Percentiles rank a stretch among this genome's conserved stretches.
These are phyloP conservation scores for Capniomyces stellatus DNA, from an alignment of 371 early-diverging fungal species.

Conservation along the genomic window DNA sequence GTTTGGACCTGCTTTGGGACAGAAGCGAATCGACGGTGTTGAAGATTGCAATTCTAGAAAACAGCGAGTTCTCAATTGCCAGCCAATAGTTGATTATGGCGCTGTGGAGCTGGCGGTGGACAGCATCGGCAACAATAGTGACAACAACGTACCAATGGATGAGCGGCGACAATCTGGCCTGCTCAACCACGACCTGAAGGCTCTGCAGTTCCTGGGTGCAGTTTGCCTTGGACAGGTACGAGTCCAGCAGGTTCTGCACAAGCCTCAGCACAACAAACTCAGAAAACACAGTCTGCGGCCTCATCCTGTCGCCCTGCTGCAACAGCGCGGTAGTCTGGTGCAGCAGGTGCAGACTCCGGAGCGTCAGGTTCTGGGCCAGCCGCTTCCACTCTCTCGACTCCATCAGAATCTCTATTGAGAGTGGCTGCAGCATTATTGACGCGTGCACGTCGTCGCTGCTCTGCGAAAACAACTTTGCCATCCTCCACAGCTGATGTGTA, in stretches of 20 bases:
- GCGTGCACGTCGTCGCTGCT: not conserved
- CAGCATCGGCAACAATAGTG: not conserved
- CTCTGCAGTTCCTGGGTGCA: not conserved
- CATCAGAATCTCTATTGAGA: constrained; percentile 1
- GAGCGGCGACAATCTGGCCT: not conserved
- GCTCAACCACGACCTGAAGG: not conserved
- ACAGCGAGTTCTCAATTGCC: not conserved
- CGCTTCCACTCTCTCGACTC: constrained; percentile 2
- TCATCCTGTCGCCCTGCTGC: not conserved
- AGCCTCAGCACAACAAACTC: constrained; percentile 2
- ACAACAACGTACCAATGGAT: constrained; percentile 4
- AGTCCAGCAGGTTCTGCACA: not conserved
- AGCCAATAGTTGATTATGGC: not conserved
- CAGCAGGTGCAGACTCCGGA: not conserved
- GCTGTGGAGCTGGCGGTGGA: not conserved
- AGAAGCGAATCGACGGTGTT: not conserved
- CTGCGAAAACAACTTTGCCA: not conserved
- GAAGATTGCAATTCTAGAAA: not conserved
- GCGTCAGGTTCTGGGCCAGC: not conserved
- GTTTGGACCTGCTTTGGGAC: not conserved
- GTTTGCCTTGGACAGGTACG: not conserved
- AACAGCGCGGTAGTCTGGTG: not conserved
- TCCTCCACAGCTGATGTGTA: not conserved
- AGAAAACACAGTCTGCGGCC: not conserved
- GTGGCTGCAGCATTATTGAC: constrained; percentile 1